Conservation (phyloP, 257 asterid genomes). For the Lycium ferocissimum region DNA sequence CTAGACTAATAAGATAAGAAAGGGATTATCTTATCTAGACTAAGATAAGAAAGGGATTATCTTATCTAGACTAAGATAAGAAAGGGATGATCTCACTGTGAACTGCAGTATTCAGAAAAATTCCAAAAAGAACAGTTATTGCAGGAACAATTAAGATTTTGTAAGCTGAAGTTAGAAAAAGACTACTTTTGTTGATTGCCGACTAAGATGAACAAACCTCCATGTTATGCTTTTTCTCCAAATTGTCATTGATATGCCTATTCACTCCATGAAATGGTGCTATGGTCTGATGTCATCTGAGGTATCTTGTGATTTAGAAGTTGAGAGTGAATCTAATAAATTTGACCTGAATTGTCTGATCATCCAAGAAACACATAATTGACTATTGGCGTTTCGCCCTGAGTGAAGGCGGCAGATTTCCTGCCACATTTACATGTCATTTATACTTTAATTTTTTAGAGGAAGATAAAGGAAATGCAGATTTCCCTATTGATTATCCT, state of each 20-base stretch:
- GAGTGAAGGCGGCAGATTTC: background rate
- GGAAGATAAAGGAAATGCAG: too few relatives aligned
- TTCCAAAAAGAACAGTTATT: background rate
- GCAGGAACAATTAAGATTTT: background rate
- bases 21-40: background rate
- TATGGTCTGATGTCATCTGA: background rate
- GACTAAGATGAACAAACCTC: background rate
- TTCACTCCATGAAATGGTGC: background rate
- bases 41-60: constrained; percentile 15
- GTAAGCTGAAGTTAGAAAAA: constrained; percentile 1
- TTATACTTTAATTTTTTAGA: background rate
- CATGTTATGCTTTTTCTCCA: background rate
- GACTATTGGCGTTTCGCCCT: background rate
- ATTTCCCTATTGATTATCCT: too few relatives aligned
- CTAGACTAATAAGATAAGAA: too few relatives aligned
- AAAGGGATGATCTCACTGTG: too few relatives aligned
- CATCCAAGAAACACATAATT: background rate
- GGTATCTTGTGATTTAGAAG: background rate
- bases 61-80: background rate
- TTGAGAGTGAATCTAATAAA: background rate
- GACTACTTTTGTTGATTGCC: background rate
- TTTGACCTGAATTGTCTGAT: background rate
- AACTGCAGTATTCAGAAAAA: background rate
- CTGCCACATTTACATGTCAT: background rate
- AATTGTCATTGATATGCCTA: background rate